Conservation (phyloP, 805 yeast genomes). For the Lipomyces sp. region DNA sequence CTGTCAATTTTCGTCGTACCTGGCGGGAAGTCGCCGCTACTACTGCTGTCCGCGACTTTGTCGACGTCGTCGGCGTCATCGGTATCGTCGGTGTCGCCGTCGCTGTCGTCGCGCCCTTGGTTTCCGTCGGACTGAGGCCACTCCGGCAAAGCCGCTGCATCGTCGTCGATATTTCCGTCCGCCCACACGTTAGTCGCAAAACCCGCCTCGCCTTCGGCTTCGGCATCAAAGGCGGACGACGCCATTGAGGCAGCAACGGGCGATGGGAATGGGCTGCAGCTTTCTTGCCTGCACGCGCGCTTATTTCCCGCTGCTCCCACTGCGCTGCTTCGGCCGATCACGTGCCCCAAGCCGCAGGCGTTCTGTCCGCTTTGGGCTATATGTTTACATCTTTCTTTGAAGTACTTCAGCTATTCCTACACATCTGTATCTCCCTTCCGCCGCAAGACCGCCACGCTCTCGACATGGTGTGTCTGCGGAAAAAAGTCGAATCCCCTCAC, state of each 20-base stretch:
- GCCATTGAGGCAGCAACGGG: not conserved
- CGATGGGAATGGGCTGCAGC: no score
- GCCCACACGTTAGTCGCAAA: not conserved
- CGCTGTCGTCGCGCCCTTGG: not conserved
- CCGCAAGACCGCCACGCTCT: conserved; percentile 71
- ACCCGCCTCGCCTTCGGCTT: not conserved
- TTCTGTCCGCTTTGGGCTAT: not conserved
- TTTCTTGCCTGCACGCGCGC: no score
- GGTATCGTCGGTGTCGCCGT: not conserved
- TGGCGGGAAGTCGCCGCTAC: not conserved
- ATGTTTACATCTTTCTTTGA: not conserved
- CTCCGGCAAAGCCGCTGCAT: conserved; percentile 4
- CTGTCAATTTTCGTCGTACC: not conserved
- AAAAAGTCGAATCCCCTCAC: conserved; percentile 94
- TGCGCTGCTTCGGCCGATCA: no score
- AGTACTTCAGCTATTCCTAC: no score
- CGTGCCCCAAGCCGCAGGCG: no score
- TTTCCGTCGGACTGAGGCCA: not conserved
- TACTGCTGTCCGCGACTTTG: not conserved
- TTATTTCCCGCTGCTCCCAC: no score
- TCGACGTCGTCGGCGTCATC: conserved; percentile 6
- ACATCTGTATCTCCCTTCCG: not conserved
- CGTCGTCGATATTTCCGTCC: conserved; percentile 4
- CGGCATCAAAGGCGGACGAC: not conserved
- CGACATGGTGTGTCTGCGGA: conserved; percentile 92